Percentiles rank a stretch among this genome's conserved stretches.
phyloP scores from a whole-genome alignment of 192 early-diverging fungal species.

The Coemansia sp. region DNA sequence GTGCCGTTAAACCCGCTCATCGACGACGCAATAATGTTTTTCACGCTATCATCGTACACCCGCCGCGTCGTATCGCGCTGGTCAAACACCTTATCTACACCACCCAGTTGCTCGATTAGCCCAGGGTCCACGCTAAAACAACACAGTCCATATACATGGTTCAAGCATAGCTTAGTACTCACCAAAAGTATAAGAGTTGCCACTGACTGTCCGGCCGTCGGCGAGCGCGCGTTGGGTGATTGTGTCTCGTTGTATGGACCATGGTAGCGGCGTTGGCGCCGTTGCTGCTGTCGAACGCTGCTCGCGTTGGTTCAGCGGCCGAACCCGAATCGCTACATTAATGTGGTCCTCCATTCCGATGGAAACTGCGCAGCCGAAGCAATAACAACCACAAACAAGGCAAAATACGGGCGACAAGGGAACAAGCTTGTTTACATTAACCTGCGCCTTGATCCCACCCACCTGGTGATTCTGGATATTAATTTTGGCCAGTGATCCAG shows the following conservation, averaged over 20 bases:
- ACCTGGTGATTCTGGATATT: no score
- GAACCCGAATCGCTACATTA: constrained; percentile 68
- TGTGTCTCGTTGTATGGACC: constrained; percentile 44
- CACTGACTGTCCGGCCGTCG: constrained; percentile 26
- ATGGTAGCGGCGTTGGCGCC: constrained; percentile 23
- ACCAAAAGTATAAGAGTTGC: constrained; percentile 53
- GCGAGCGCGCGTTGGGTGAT: constrained; percentile 34
- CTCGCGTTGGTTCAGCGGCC: constrained; percentile 65
- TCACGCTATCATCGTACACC: constrained; percentile 51
- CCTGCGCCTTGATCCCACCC: no score
- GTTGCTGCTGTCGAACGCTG: constrained; percentile 45
- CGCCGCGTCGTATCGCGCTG: constrained; percentile 31
- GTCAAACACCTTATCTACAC: constrained; percentile 52
- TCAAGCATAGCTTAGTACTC: not conserved
- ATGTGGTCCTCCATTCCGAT: constrained; percentile 54
- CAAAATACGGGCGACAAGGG: not conserved
- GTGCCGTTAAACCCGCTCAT: constrained; percentile 97
- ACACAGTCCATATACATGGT: not conserved
- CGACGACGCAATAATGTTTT: constrained; percentile 57
- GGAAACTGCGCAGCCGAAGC: not conserved
- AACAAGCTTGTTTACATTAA: not conserved
- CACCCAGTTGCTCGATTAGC: not conserved
- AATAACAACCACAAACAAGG: constrained; percentile 6
- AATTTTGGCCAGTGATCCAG: not conserved
- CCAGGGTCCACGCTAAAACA: no score